A percentile compares a stretch with the other conserved stretches of the same genome.
These are phyloP conservation scores for Cucumis variabilis DNA, from an alignment of 331 rosid genomes.

Conservation along the genomic window DNA sequence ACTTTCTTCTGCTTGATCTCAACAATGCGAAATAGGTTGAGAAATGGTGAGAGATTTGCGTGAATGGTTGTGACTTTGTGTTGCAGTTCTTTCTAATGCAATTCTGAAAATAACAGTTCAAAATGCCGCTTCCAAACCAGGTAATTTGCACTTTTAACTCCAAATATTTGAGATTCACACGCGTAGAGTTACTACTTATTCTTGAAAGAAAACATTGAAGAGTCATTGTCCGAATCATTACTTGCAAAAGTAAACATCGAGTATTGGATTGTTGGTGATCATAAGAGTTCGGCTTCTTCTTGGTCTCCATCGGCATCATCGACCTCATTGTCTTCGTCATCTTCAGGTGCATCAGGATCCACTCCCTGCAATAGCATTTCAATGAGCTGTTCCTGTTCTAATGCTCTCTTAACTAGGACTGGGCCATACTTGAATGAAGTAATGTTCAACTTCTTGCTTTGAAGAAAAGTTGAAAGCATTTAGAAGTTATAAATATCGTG, in stretches of 20 bases:
- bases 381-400: conserved; percentile 8
- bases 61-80: background rate
- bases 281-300: conserved; percentile 89
- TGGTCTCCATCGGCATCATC: conserved; percentile 98
- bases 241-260: background rate
- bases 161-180: background rate
- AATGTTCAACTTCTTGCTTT: conserved; percentile 17
- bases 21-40: background rate
- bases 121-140: background rate
- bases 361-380: conserved; percentile 64
- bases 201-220: background rate
- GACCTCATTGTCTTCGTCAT: conserved; percentile 94
- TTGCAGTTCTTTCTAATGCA: conserved; percentile 13
- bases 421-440: conserved; percentile 21
- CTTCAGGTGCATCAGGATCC: conserved; percentile 99
- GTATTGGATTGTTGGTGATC: conserved; percentile 30
- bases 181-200: conserved; percentile 17
- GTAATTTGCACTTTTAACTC: conserved; percentile 4
- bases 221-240: conserved; percentile 16
- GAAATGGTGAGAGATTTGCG: background rate
- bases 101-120: background rate
- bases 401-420: background rate
- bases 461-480: background rate
- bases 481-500: background rate
- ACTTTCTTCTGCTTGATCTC: background rate